A percentile compares a stretch with the other conserved stretches of the same genome.
Conservation (phyloP, 495 filamentous ascomycete species). For the Aspergillus funiculosus region DNA sequence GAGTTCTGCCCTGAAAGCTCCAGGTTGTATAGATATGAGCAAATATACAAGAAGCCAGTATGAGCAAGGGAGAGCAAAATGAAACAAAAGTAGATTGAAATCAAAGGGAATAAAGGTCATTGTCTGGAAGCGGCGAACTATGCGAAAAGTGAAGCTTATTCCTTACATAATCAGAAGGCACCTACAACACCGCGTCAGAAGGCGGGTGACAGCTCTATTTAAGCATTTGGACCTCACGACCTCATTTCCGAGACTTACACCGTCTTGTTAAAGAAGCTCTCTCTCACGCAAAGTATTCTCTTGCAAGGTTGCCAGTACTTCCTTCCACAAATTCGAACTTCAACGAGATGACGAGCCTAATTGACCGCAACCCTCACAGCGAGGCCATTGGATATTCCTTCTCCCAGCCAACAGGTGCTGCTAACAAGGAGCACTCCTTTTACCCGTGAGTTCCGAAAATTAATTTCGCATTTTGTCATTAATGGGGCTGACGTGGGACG, state of each 20-base stretch:
- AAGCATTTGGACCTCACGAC: constrained; percentile 9
- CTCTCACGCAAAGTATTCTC: not conserved
- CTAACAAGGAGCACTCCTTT: constrained; percentile 71
- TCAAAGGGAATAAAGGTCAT: no score
- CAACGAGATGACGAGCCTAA: constrained; percentile 43
- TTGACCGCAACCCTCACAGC: constrained; percentile 37
- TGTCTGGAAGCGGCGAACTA: no score
- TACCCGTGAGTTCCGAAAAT: constrained; percentile 63
- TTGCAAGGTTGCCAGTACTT: not conserved
- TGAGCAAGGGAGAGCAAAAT: no score
- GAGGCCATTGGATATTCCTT: constrained; percentile 56
- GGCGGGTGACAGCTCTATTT: constrained; percentile 15
- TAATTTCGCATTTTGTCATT: constrained; percentile 17
- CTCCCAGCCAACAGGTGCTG: constrained; percentile 44
- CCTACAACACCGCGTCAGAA: constrained; percentile 41
- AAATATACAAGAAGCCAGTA: no score
- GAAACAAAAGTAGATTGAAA: no score
- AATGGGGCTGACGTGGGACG: constrained; percentile 7
- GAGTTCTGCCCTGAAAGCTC: no score
- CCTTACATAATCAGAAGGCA: constrained; percentile 41
- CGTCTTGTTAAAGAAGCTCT: no score
- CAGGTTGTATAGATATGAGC: no score
- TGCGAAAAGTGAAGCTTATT: constrained; percentile 11
- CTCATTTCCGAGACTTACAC: constrained; percentile 6
- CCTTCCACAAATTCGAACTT: constrained; percentile 3